Base-by-base conservation (phyloP, 345 rosid species). In the Aurinia saxatilis region DNA sequence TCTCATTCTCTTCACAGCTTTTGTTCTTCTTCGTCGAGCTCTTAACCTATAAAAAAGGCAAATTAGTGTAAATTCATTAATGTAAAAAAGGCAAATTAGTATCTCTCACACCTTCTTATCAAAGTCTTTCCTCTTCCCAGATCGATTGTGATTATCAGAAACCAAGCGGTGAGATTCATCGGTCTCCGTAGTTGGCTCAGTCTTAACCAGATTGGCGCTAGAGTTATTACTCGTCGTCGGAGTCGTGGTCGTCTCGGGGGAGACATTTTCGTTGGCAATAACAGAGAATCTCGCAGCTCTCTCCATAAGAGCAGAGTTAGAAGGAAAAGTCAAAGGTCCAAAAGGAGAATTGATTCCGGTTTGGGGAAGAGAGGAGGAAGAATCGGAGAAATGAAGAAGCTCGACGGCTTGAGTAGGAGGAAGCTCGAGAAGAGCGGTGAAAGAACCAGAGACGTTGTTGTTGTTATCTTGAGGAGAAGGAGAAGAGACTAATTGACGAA, bases 351-450 rank as follows among this genome's bases (percentile, higher is more conserved):
- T 69, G 40, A 45, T 57, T n/a, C 42, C 77, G 13, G 48, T 12
- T 50, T 62, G n/a, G n/a, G n/a, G n/a, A n/a, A 21, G 77, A 33
- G 69, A 60, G 45, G 76, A 66, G 10, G 61, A 57, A 1, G 85
- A 66, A 16, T 77, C 80, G 10, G 82, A 59, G 41, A 77, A 78
- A 70, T 84, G 80, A 9, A 84, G 91, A 46, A 82, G 87, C 71
- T 79, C 84, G 54, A 84, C 55, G 0, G 85, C 91, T 68, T 79
- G 84, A 14, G 80, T 76, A 12, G 84, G 48, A 7, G 91, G 84
- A 50, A 84, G 80, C 59, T 77, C 91, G 39, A 84, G 87, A 54
- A 84, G 70, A 17, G 91, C 91, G 15, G 82, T 84, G 73, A 84
- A 84, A 10, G 85, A 82, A 50, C 79, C 79, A 4, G n/a, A n/a